Evolutionary conservation across 805 yeast species (phyloP), one percentile per base, ranked within the genome.

Genomic region (Yamadazyma philogaea): DNA sequence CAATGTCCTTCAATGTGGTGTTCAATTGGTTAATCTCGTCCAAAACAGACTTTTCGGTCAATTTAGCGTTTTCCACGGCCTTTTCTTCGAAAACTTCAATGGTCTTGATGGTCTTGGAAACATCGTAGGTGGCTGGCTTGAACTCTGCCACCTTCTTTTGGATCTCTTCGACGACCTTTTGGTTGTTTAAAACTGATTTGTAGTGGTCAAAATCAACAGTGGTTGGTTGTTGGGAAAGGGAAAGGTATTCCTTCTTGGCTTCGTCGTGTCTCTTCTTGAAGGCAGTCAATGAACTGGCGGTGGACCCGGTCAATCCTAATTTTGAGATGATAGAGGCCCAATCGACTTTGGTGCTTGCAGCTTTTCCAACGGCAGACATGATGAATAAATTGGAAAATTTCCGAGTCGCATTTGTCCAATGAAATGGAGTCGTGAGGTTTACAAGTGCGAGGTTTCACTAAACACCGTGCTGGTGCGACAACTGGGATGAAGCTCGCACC

Each of bases 181-280:
- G 72, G 81, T 93, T 93, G 76, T 85, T 85, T 67, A 93, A 79
- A 44, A 80, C 74, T 16, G 83, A 71, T 64, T 82, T 84, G 82
- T 90, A 93, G 68, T 81, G 75, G 40, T 74, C 68, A 54, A 90
- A 91, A 70, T 91, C 96, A 51, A 93, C 88, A 30, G 72, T 73
- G 45, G 87, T 75, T 50, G 89, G 70, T 71, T 87, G 91, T 52
- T 76, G 72, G 63, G 81, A 74, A 56, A 91, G 76, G 51, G 81
- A 84, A 55, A 76, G 71, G 57, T 87, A 73, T 59, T 77, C 78
- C 74, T 87, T 84, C 76, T 89, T 85, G 56, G 98, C 98, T 67
- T 93, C 98, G 62, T 93, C 99, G 70, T 89, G 84, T 80, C 99
- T 87, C 87, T 93, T 91, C 74, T 90, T 90, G 84, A 93, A 93